Evolutionary conservation across 2,329 filamentous ascomycete species (phyloP), one percentile per base, ranked within the genome.

Genomic region (Colletotrichum liaoningense): DNA sequence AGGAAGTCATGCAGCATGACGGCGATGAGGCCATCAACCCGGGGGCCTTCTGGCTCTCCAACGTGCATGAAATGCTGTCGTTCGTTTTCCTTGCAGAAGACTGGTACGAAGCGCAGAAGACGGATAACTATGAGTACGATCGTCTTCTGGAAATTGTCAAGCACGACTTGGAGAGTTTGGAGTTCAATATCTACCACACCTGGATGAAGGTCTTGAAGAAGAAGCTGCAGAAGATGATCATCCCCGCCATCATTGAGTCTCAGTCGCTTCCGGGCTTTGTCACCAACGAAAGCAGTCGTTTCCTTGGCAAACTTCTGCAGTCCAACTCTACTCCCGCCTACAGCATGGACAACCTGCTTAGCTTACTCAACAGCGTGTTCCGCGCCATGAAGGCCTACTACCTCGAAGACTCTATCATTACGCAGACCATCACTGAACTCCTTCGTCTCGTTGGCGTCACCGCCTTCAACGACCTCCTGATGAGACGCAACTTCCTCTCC

Each of bases 171-270:
- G 97, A 99, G 86, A 98, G 94, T 84, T 88, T 99, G 76, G 97
- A 99, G 85, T 99, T 99, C 88, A 99, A 99, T 87, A 99, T 99
- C 79, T 99, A 99, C 85, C 97, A 99, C 85, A 99, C 97, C 30
- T 99, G 97, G 97, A 99, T 99, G 97, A 99, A 99, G 89, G 94
- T 98, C 70, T 87, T 99, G 80, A 99, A 99, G 90, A 98, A 98
- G 91, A 98, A 97, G 87, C 89, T 99, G 76, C 95, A 97, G 80
- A 98, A 98, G 90, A 99, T 99, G 97, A 97, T 99, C 80, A 97
- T 99, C 66, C 97, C 97, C 1, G 97, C 97, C 69, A 99, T 99
- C 82, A 99, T 99, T 80, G 97, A 99, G 84, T 98, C 96, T 60
- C 97, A 99, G 84, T 98, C 97, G 28, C 91, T 99, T 75, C 97